Percentiles rank a stretch among this genome's conserved stretches.
Conservation (phyloP, 768 basidiomycete genomes). For the Chalciporus sphaerocephalus region DNA sequence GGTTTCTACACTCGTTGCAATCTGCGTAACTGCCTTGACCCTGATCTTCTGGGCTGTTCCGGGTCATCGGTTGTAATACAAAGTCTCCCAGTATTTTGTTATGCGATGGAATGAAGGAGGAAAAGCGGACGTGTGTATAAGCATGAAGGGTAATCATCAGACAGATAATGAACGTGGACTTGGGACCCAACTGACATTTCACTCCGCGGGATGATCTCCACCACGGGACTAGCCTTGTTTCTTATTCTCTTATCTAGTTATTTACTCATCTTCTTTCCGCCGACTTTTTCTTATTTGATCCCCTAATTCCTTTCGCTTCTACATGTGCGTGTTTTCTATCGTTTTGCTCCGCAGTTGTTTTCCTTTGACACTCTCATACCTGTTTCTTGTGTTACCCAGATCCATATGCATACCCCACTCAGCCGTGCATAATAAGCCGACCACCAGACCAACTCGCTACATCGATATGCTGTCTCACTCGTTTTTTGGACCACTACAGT, state of each 20-base stretch:
- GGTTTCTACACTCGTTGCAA: conserved; percentile 77
- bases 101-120: conserved; percentile 1
- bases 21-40: conserved; percentile 74
- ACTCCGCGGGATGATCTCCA: conserved; percentile 20
- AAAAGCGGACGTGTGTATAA: conserved; percentile 9
- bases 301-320: conserved; percentile 23
- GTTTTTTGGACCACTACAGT: conserved; percentile 17
- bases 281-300: conserved; percentile 17
- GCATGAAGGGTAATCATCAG: conserved; percentile 5
- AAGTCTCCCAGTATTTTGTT: background rate
- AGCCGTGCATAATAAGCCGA: conserved; percentile 18
- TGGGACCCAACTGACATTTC: conserved; percentile 12
- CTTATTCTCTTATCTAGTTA: conserved; percentile 32
- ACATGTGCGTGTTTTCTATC: conserved; percentile 15
- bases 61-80: conserved; percentile 71
- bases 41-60: conserved; percentile 96
- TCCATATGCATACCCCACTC: conserved; percentile 22
- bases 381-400: conserved; percentile 25
- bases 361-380: conserved; percentile 12
- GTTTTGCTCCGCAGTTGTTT: conserved; percentile 15
- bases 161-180: conserved; percentile 16
- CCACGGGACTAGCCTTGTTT: conserved; percentile 20
- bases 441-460: conserved; percentile 13
- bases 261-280: conserved; percentile 18
- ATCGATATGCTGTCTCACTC: conserved; percentile 27